Conservation (phyloP, 2,329 filamentous ascomycete species). For the Simplicillium sp. region DNA sequence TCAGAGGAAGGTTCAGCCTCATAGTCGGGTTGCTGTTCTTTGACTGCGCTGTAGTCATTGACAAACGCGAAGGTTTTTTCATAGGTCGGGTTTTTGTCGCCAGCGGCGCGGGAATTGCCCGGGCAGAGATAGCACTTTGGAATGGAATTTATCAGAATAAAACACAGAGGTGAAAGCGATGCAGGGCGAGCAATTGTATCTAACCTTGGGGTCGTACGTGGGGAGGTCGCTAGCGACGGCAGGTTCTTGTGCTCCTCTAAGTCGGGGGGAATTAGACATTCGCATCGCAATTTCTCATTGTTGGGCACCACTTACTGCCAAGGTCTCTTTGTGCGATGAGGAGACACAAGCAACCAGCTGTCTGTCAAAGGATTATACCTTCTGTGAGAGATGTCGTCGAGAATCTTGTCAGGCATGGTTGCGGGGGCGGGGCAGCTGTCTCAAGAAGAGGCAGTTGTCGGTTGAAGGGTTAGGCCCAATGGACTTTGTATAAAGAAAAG, state of each 20-base stretch:
- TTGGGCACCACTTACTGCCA: slow-evolving; percentile 68
- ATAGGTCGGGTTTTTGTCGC: slow-evolving; percentile 80
- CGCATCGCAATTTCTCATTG: not conserved
- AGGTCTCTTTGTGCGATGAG: slow-evolving; percentile 90
- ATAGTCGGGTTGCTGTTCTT: slow-evolving; percentile 84
- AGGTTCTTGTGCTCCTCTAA: slow-evolving; percentile 67
- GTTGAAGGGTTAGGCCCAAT: not conserved
- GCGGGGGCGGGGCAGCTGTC: slow-evolving; percentile 5
- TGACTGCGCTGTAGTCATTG: slow-evolving; percentile 96
- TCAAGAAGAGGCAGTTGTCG: not conserved
- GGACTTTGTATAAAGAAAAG: no score
- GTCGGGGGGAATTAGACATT: not conserved
- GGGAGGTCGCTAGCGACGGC: slow-evolving; percentile 62
- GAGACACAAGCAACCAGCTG: slow-evolving; percentile 89
- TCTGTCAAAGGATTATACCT: slow-evolving; percentile 87
- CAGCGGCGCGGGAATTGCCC: slow-evolving; percentile 78
- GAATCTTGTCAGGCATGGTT: slow-evolving; percentile 61
- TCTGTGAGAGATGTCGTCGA: slow-evolving; percentile 94
- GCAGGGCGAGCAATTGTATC: no score
- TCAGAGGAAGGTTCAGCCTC: slow-evolving; percentile 28
- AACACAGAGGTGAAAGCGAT: not conserved
- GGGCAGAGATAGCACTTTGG: slow-evolving; percentile 86
- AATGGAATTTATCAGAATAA: not conserved
- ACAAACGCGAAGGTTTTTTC: slow-evolving; percentile 86
- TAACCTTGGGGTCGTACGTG: slow-evolving; percentile 65